A percentile compares a stretch with the other conserved stretches of the same genome.
Conservation (phyloP, 805 yeast genomes). For the Myxozyma lipomycoides region DNA sequence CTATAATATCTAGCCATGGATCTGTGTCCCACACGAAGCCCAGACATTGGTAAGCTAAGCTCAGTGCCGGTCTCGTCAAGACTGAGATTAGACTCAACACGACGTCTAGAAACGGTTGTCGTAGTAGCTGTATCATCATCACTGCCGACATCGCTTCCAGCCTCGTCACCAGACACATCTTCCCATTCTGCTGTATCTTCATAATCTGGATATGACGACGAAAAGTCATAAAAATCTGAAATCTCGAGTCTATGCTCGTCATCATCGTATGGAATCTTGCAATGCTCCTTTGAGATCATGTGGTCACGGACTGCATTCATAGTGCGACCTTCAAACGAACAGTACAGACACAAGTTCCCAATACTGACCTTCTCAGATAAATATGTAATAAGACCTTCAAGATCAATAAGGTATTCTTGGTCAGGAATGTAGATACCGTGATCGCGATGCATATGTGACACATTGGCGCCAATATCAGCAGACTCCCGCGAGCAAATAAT, state of each 20-base stretch:
- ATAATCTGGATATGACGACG: constrained; percentile 51
- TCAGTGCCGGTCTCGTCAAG: constrained; percentile 61
- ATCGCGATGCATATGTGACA: constrained; percentile 68
- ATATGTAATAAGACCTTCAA: constrained; percentile 67
- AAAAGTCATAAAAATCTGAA: constrained; percentile 79
- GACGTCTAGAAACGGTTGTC: constrained; percentile 3
- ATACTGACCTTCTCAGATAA: constrained; percentile 75
- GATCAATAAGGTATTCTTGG: constrained; percentile 59
- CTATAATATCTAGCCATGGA: constrained; percentile 66
- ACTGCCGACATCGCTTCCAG: constrained; percentile 33
- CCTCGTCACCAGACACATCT: constrained; percentile 30
- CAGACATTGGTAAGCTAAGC: constrained; percentile 64
- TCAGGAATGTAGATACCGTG: constrained; percentile 93
- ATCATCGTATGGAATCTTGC: constrained; percentile 81
- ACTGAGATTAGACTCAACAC: constrained; percentile 35
- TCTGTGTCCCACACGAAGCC: constrained; percentile 77
- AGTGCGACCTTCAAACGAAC: constrained; percentile 78
- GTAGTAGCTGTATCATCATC: constrained; percentile 14
- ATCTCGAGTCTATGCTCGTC: constrained; percentile 72
- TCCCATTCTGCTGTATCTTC: constrained; percentile 39
- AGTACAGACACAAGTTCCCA: constrained; percentile 79
- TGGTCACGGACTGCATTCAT: constrained; percentile 87
- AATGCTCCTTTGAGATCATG: constrained; percentile 78
- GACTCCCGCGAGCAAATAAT: constrained; percentile 45
- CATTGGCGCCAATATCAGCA: constrained; percentile 54